Evolutionary conservation across 2,329 filamentous ascomycete genomes (phyloP).

Genomic region (Leptographium wingfieldii): DNA sequence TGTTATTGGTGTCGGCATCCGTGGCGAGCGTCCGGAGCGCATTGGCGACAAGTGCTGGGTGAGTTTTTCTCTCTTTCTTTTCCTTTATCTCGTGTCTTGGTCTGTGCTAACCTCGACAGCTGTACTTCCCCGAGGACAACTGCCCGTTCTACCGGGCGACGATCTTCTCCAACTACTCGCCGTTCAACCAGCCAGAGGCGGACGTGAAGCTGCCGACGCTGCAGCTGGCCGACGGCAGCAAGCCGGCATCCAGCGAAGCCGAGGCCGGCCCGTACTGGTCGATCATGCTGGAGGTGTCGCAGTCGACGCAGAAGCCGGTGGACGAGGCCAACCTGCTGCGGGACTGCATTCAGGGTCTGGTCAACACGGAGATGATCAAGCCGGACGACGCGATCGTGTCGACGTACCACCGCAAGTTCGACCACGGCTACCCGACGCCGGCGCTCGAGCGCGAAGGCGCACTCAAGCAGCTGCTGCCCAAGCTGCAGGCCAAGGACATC

Average conservation of each 20-base stretch:
- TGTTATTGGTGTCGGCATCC: constrained; percentile 90
- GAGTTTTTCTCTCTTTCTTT: constrained; percentile 19
- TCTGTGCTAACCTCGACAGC: constrained; percentile 26
- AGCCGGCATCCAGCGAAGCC: constrained; percentile 57
- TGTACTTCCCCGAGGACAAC: constrained; percentile 98
- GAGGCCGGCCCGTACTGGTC: constrained; percentile 97
- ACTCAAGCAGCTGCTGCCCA: constrained; percentile 82
- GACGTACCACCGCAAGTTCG: constrained; percentile 94
- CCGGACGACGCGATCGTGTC: constrained; percentile 89
- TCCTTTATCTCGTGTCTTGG: not conserved
- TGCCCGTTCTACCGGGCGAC: constrained; percentile 99
- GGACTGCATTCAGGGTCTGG: constrained; percentile 88
- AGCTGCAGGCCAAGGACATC: constrained; percentile 83
- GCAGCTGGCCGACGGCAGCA: constrained; percentile 74
- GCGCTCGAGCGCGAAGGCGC: constrained; percentile 90
- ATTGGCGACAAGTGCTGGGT: constrained; percentile 99
- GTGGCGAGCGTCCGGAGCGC: constrained; percentile 79
- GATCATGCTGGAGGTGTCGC: constrained; percentile 97
- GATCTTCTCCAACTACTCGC: constrained; percentile 99
- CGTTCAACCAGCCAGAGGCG: constrained; percentile 84
- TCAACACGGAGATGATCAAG: constrained; percentile 96
- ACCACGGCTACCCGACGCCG: constrained; percentile 96
- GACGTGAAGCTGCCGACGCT: constrained; percentile 77
- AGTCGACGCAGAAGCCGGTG: constrained; percentile 91
- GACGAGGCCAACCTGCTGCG: constrained; percentile 71